Evolutionary conservation across 371 early-diverging fungal species (phyloP), one percentile per base, ranked within the genome.

Genomic region (Nematocida sp.): DNA sequence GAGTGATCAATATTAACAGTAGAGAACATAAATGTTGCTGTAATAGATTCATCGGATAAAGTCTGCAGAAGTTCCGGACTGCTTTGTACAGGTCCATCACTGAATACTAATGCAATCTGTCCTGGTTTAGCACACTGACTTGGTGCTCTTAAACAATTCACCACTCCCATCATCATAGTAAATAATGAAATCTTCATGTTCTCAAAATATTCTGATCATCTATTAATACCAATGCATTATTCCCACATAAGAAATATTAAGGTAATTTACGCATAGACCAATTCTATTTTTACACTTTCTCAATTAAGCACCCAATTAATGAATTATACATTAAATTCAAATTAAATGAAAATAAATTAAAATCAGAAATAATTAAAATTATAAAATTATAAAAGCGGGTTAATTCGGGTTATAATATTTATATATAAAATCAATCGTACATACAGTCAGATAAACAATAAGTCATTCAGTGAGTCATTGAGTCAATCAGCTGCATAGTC

Each of bases 91-190:
- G 84, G 84, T 27, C 83, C 74, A 55, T 86, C 87, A 62, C 83
- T 84, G 76, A 87, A 85, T 23, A 84, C 85, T 9, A 87, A 18
- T 47, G 84, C 85, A 56, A 87, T 84, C 20, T 66, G 42, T 15
- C 87, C 87, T 27, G 82, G 55, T 0, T 70, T 84, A 25, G 56
- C 52, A 52, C 87, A 87, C 50, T 62, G 52, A 33, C 72, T 73
- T 27, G 84, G 86, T 3, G 76, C 76, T 4, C 69, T 39, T 54
- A 75, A 27, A 9, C 57, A 27, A 9, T 54, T 27, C 27, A 39
- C 69, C 15, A 11, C 39, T 54, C 56, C 67, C 7, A 73, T 7
- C 23, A 54, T 11, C 18, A 57, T 27, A 33, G 55, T 7, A 13
- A 73, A 54, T 45, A 57, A 23, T 9, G 42, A 39, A 47, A 73